phyloP scores from a whole-genome alignment of 805 yeast species.

The Wickerhamomyces alni region DNA sequence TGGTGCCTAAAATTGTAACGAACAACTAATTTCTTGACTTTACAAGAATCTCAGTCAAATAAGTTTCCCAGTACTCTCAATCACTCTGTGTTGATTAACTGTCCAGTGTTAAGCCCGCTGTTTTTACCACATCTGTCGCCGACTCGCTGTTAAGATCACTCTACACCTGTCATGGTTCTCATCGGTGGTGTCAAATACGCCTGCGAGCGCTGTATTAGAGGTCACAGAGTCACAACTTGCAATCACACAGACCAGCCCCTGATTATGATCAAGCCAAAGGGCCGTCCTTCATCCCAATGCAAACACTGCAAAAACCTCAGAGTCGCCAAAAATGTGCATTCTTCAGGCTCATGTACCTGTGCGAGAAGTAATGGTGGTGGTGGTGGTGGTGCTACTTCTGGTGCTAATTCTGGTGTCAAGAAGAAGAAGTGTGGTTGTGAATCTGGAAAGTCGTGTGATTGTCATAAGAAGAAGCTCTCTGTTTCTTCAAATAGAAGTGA shows the following conservation, averaged over 20 bases:
- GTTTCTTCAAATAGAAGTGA: neutral
- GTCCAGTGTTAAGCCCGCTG: too few relatives aligned
- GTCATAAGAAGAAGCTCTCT: constrained; percentile 18
- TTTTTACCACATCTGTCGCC: too few relatives aligned
- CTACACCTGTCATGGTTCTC: constrained; percentile 56
- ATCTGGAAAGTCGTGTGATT: constrained; percentile 20
- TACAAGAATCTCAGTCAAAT: too few relatives aligned
- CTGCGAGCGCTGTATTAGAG: constrained; percentile 92
- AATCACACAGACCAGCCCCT: constrained; percentile 87
- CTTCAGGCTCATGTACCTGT: constrained; percentile 59
- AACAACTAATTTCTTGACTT: too few relatives aligned
- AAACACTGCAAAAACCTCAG: constrained; percentile 76
- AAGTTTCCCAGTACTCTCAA: too few relatives aligned
- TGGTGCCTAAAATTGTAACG: too few relatives aligned
- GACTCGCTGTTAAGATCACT: too few relatives aligned
- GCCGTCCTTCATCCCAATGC: constrained; percentile 92
- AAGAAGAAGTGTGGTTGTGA: constrained; percentile 24
- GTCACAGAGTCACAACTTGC: constrained; percentile 93
- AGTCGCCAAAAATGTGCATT: constrained; percentile 58
- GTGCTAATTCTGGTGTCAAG: constrained; percentile 2
- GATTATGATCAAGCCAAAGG: constrained; percentile 92
- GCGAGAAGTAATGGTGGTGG: constrained; percentile 34
- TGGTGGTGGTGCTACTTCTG: constrained; percentile 9
- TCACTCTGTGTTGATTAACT: too few relatives aligned
- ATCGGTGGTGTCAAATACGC: constrained; percentile 94